Evolutionary conservation across 179 eudicot species (phyloP).

Genomic region (Beta corolliflora): DNA sequence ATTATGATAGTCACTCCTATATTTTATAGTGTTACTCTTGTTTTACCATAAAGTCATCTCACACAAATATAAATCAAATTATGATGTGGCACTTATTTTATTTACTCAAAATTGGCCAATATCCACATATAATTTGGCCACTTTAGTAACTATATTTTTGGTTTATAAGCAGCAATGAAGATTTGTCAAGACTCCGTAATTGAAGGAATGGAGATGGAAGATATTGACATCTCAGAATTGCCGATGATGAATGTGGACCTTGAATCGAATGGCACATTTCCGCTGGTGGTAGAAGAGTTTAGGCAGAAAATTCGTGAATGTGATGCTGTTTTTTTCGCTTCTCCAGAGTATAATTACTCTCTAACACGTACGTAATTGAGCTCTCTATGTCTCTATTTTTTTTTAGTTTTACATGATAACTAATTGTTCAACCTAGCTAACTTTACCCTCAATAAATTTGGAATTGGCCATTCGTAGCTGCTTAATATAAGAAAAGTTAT

Average conservation of each 20-base stretch:
- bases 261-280: constrained; percentile 34
- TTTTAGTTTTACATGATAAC: too few relatives aligned
- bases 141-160: not conserved
- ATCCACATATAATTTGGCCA: too few relatives aligned
- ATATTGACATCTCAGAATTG: constrained; percentile 32
- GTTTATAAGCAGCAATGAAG: constrained; percentile 36
- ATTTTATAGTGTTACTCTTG: not conserved
- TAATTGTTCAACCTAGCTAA: not conserved
- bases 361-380: constrained; percentile 26
- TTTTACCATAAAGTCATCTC: too few relatives aligned
- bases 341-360: constrained; percentile 49
- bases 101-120: not conserved
- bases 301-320: constrained; percentile 35
- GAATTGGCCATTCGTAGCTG: not conserved
- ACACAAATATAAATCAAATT: too few relatives aligned
- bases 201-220: constrained; percentile 42
- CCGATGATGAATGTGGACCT: constrained; percentile 46
- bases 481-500: not conserved
- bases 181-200: constrained; percentile 33
- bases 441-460: not conserved
- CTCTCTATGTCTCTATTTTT: not conserved
- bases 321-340: constrained; percentile 40
- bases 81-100: not conserved
- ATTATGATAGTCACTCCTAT: too few relatives aligned
- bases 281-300: constrained; percentile 34